These are phyloP conservation scores for Nepenthes alata DNA, from an alignment of 179 eudicot species.

Conservation along the genomic window DNA sequence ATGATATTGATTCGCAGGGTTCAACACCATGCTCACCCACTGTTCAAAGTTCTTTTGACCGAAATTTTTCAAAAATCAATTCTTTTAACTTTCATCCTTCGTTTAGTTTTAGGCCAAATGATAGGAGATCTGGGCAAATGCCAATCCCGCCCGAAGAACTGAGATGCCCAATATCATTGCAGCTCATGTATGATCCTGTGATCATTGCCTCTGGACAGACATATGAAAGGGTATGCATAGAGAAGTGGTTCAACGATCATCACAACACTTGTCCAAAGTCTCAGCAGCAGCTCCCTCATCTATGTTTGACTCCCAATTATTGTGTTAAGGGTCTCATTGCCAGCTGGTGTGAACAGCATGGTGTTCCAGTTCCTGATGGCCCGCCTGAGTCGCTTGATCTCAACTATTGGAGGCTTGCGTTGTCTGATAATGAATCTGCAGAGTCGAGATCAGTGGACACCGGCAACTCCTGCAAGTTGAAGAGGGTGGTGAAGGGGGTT, in stretches of 20 bases:
- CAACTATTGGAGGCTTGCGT: constrained; percentile 90
- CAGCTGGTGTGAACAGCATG: constrained; percentile 97
- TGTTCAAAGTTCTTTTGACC: constrained; percentile 58
- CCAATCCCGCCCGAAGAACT: constrained; percentile 87
- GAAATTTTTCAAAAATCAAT: constrained; percentile 62
- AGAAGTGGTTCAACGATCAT: constrained; percentile 92
- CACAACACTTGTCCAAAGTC: constrained; percentile 96
- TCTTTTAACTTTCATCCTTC: constrained; percentile 84
- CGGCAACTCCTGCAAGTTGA: constrained; percentile 44
- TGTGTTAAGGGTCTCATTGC: constrained; percentile 91
- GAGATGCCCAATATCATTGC: constrained; percentile 93
- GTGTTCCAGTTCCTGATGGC: constrained; percentile 59
- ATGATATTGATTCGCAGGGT: constrained; percentile 97
- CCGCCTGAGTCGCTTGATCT: constrained; percentile 97
- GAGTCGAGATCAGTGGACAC: constrained; percentile 45
- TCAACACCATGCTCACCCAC: constrained; percentile 99
- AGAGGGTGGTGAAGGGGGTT: constrained; percentile 54
- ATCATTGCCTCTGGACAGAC: constrained; percentile 98
- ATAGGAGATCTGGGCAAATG: constrained; percentile 55
- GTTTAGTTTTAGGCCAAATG: constrained; percentile 55
- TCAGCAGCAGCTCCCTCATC: constrained; percentile 81
- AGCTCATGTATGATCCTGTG: constrained; percentile 97
- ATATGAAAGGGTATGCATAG: constrained; percentile 84
- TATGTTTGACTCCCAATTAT: constrained; percentile 84
- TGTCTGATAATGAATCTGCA: constrained; percentile 58